Percentiles rank a stretch among this genome's conserved stretches.
Conservation (phyloP, 441 rosid species). For the Gossypium lobatum region DNA sequence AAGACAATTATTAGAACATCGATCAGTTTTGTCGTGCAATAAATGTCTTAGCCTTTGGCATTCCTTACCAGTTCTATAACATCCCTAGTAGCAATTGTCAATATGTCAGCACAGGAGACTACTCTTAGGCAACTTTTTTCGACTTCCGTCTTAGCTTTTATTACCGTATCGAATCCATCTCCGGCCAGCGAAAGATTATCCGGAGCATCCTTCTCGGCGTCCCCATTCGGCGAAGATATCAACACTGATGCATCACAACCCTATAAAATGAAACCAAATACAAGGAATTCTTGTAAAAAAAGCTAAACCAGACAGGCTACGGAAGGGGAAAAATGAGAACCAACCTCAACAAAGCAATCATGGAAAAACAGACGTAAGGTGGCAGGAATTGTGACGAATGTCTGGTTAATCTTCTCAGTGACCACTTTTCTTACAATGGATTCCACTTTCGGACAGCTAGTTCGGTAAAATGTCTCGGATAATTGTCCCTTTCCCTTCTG, state of each 20-base stretch:
- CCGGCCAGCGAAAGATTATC: conserved; percentile 35
- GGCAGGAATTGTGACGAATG: conserved; percentile 44
- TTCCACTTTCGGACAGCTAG: conserved; percentile 48
- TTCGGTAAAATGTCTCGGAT: conserved; percentile 38
- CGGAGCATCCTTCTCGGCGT: conserved; percentile 34
- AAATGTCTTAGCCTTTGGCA: not conserved
- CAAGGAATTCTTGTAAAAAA: not conserved
- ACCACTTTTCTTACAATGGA: conserved; percentile 41
- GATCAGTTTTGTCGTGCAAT: not conserved
- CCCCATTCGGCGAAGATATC: conserved; percentile 37
- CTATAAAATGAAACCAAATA: conserved; percentile 20
- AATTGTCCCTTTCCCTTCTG: conserved; percentile 38
- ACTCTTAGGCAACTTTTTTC: conserved; percentile 32
- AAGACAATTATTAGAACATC: not conserved
- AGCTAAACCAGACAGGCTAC: not conserved
- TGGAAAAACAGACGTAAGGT: conserved; percentile 62
- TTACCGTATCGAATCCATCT: conserved; percentile 46
- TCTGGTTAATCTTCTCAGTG: conserved; percentile 33
- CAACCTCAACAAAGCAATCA: conserved; percentile 59
- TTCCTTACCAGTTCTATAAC: conserved; percentile 30
- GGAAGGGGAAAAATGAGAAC: not conserved
- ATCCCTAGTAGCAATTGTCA: conserved; percentile 44
- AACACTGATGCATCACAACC: conserved; percentile 48
- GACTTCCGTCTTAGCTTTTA: conserved; percentile 37
- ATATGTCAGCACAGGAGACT: conserved; percentile 50